A percentile compares a stretch with the other conserved stretches of the same genome.
phyloP scores from a whole-genome alignment of 352 stramenopile genomes.

The Saprolegnia parasitica region DNA sequence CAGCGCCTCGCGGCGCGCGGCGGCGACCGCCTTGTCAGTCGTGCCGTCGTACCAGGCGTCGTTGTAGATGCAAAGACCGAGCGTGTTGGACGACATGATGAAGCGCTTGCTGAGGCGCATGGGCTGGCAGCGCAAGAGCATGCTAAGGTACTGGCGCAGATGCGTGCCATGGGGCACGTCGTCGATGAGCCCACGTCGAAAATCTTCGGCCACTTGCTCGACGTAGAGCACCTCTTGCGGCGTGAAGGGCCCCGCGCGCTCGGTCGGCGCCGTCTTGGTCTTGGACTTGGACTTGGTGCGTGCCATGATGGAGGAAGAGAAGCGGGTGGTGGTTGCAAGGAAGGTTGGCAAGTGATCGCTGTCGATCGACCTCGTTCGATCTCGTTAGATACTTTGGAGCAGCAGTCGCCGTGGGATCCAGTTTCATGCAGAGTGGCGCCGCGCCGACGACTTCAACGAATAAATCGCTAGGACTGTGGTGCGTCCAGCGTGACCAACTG shows the following conservation, averaged over 20 bases:
- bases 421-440: too few species aligned
- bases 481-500: background rate
- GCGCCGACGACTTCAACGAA: background rate
- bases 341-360: too few species aligned
- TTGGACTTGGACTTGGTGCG: too few species aligned
- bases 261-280: too few species aligned
- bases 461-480: background rate
- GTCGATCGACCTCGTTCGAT: too few species aligned
- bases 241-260: background rate
- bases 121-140: conserved; percentile 13
- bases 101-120: conserved; percentile 29
- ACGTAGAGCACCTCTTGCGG: background rate
- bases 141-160: conserved; percentile 11
- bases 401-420: too few species aligned
- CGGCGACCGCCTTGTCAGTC: background rate
- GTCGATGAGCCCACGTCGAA: conserved; percentile 6
- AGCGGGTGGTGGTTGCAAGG: too few species aligned
- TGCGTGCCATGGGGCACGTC: conserved; percentile 10
- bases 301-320: too few species aligned
- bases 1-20: background rate
- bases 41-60: background rate
- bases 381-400: too few species aligned
- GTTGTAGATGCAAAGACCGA: conserved; percentile 12
- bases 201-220: conserved; percentile 4
- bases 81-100: background rate